Evolutionary conservation across 768 basidiomycete genomes (phyloP).

Genomic region (Albatrellus ellisii): DNA sequence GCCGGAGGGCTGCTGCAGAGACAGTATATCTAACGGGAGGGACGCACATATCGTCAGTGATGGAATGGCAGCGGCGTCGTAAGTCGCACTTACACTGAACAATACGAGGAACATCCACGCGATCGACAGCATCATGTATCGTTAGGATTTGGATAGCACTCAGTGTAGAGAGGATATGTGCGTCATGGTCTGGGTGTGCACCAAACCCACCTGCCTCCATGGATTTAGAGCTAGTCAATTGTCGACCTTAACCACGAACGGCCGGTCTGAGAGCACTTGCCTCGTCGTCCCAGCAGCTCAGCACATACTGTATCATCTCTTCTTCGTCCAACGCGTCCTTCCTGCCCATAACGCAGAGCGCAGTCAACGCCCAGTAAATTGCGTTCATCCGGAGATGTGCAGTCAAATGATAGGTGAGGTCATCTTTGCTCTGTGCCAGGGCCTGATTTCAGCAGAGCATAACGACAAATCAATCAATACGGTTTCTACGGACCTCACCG

Average conservation of each 20-base stretch:
- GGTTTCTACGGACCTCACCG: not conserved
- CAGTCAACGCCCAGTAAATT: constrained; percentile 92
- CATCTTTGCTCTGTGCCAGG: constrained; percentile 60
- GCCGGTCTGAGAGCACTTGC: constrained; percentile 33
- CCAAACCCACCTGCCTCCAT: constrained; percentile 66
- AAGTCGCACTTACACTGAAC: constrained; percentile 45
- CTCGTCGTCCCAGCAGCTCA: constrained; percentile 93
- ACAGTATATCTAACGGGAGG: constrained; percentile 60
- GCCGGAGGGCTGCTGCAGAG: constrained; percentile 76
- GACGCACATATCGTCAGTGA: not conserved
- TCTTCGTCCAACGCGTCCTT: constrained; percentile 69
- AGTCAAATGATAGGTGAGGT: constrained; percentile 81
- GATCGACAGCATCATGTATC: constrained; percentile 71
- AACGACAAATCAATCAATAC: not conserved
- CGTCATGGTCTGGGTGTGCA: constrained; percentile 88
- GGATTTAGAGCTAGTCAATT: not conserved
- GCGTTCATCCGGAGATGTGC: constrained; percentile 92
- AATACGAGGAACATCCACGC: constrained; percentile 56
- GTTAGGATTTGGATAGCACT: constrained; percentile 88
- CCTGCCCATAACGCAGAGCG: constrained; percentile 68
- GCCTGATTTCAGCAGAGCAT: not conserved
- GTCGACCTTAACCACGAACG: no score
- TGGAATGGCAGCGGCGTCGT: not conserved
- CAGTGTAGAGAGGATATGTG: constrained; percentile 73
- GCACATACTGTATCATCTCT: constrained; percentile 80